Evolutionary conservation across 768 basidiomycete species (phyloP).

Genomic region (Sistotremastrum suecicum): DNA sequence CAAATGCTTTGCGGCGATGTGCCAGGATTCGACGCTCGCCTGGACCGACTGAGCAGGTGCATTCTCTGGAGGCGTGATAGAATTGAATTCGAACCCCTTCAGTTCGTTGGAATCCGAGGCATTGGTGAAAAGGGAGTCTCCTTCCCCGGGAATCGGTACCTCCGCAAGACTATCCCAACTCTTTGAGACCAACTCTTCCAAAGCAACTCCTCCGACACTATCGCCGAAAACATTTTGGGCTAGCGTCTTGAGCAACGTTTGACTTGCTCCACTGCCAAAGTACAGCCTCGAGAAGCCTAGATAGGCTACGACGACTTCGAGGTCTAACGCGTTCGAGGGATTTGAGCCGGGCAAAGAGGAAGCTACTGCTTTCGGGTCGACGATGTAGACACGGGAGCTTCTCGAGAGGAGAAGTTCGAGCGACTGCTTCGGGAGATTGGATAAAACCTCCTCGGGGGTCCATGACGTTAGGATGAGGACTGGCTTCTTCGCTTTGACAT

Average conservation of each 20-base stretch:
- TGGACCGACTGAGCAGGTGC: constrained; percentile 41
- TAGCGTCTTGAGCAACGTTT: constrained; percentile 37
- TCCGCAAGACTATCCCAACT: constrained; percentile 59
- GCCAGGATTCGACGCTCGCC: constrained; percentile 61
- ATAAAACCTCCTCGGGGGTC: constrained; percentile 56
- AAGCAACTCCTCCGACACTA: constrained; percentile 30
- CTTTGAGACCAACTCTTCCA: constrained; percentile 36
- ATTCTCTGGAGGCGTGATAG: constrained; percentile 53
- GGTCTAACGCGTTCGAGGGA: constrained; percentile 8
- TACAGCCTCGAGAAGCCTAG: constrained; percentile 80
- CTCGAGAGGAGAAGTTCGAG: constrained; percentile 33
- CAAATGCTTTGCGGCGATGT: constrained; percentile 77
- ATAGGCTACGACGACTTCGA: constrained; percentile 48
- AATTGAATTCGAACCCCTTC: constrained; percentile 57
- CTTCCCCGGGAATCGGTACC: constrained; percentile 27
- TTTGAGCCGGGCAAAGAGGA: constrained; percentile 22
- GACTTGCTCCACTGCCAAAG: constrained; percentile 47
- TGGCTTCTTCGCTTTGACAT: constrained; percentile 50
- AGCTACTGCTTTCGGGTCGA: constrained; percentile 45
- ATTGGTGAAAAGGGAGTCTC: constrained; percentile 12
- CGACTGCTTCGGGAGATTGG: constrained; percentile 46
- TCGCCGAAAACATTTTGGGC: constrained; percentile 33
- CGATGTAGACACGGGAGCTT: constrained; percentile 39
- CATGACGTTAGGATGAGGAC: constrained; percentile 67
- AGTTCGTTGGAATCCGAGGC: constrained; percentile 21